Evolutionary conservation across 129 eudicot genomes (phyloP).

Genomic region (Artemisia tridentata): DNA sequence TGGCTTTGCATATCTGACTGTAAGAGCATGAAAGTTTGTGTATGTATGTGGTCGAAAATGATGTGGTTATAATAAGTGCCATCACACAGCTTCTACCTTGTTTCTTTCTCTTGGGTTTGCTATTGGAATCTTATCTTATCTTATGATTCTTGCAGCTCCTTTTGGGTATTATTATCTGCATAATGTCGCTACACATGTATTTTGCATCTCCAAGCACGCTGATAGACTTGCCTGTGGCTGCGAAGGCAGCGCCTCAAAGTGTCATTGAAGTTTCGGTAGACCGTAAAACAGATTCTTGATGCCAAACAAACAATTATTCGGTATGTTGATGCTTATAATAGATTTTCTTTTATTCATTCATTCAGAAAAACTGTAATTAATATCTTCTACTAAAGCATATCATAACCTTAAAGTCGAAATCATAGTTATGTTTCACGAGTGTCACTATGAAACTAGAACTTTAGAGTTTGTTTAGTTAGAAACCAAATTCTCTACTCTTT

Average conservation of each 20-base stretch:
- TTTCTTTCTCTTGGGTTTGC: too few relatives aligned
- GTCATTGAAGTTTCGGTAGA: conserved; percentile 58
- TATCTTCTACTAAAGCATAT: not conserved
- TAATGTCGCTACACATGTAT: conserved; percentile 96
- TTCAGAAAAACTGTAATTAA: not conserved
- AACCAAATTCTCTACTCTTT: too few relatives aligned
- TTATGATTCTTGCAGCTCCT: conserved; percentile 62
- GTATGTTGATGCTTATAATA: conserved; percentile 20
- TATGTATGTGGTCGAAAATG: conserved; percentile 7
- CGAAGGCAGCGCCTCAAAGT: conserved; percentile 48
- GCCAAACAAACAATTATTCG: conserved; percentile 34
- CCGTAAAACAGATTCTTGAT: conserved; percentile 55
- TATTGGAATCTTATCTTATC: not conserved
- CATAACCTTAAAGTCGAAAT: conserved; percentile 5
- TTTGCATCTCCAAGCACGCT: conserved; percentile 90
- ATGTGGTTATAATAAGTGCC: not conserved
- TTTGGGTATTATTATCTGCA: conserved; percentile 87
- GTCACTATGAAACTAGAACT: not conserved
- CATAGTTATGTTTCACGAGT: not conserved
- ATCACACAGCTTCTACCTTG: too few relatives aligned
- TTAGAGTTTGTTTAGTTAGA: too few relatives aligned
- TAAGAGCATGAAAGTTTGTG: not conserved
- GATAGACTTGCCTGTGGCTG: conserved; percentile 65
- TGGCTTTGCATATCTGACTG: not conserved
- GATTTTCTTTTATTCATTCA: conserved; percentile 13